phyloP scores from a whole-genome alignment of 2,329 filamentous ascomycete species.

The Penicillium sp. region DNA sequence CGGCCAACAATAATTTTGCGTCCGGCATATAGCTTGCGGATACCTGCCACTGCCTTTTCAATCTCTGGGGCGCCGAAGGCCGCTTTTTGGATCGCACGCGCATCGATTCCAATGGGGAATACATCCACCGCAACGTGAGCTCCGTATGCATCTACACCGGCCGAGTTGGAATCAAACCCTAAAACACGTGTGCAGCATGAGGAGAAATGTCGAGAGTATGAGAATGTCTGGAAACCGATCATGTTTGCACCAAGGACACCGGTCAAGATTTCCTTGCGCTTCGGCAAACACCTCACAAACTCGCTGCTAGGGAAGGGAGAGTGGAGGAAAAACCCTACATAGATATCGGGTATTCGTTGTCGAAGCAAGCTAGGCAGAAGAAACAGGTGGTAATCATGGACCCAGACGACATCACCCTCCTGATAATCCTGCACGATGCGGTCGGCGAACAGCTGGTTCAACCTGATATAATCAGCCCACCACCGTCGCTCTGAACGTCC shows the following conservation, averaged over 20 bases:
- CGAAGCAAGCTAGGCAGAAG: constrained; percentile 85
- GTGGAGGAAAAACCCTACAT: constrained; percentile 93
- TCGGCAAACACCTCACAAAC: constrained; percentile 83
- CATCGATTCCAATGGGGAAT: constrained; percentile 93
- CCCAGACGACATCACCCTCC: constrained; percentile 85
- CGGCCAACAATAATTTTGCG: constrained; percentile 95
- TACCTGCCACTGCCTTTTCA: constrained; percentile 68
- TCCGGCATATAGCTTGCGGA: constrained; percentile 76
- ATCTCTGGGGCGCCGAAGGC: constrained; percentile 72
- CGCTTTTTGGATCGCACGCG: constrained; percentile 70
- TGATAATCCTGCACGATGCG: constrained; percentile 86
- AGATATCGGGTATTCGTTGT: constrained; percentile 81
- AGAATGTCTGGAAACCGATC: constrained; percentile 92
- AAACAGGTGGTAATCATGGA: constrained; percentile 94
- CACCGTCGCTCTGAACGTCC: constrained; percentile 76
- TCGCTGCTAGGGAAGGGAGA: constrained; percentile 95
- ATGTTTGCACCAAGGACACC: constrained; percentile 89
- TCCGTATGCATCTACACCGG: constrained; percentile 85
- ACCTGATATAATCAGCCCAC: constrained; percentile 89
- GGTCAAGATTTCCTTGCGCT: constrained; percentile 85
- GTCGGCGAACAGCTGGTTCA: constrained; percentile 92
- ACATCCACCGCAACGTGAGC: constrained; percentile 87
- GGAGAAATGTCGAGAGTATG: constrained; percentile 90
- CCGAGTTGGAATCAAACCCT: constrained; percentile 82
- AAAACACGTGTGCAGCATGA: constrained; percentile 91